Conservation (phyloP, 371 early-diverging fungal species). For the Mucor lusitanicus region DNA sequence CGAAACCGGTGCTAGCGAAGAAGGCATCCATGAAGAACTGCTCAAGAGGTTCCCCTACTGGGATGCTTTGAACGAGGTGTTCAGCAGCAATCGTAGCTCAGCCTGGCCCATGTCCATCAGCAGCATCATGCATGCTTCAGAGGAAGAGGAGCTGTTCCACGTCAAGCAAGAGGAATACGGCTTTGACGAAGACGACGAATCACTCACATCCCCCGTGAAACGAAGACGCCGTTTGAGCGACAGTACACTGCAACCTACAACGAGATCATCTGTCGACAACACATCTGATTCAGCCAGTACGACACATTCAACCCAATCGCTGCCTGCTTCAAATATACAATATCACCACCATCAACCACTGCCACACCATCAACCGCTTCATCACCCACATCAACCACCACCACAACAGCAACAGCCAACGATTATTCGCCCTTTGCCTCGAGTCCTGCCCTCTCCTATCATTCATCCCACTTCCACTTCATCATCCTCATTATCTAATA, state of each 20-base stretch:
- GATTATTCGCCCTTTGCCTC: conserved; percentile 30
- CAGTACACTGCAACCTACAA: conserved; percentile 10
- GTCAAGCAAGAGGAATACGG: conserved; percentile 24
- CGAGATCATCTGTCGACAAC: conserved; percentile 16
- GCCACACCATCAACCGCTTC: not conserved
- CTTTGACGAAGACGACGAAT: conserved; percentile 23
- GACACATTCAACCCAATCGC: conserved; percentile 21
- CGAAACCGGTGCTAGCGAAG: conserved; percentile 40
- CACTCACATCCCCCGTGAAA: not conserved
- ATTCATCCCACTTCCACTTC: not conserved
- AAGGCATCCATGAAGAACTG: conserved; percentile 46
- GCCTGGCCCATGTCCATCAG: conserved; percentile 50
- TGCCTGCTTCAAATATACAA: conserved; percentile 7
- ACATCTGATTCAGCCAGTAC: conserved; percentile 18
- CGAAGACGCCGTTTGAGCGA: conserved; percentile 32
- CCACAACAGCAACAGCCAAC: conserved; percentile 8
- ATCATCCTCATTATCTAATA: not conserved
- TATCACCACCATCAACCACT: not conserved
- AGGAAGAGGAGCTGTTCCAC: conserved; percentile 23
- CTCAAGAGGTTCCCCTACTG: conserved; percentile 52
- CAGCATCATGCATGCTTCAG: conserved; percentile 39
- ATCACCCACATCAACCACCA: not conserved
- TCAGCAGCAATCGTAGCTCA: conserved; percentile 25
- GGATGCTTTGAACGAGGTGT: conserved; percentile 45
- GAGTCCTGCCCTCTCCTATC: conserved; percentile 22